These are phyloP conservation scores for Iberis pinnata DNA, from an alignment of 345 rosid genomes.

Conservation along the genomic window DNA sequence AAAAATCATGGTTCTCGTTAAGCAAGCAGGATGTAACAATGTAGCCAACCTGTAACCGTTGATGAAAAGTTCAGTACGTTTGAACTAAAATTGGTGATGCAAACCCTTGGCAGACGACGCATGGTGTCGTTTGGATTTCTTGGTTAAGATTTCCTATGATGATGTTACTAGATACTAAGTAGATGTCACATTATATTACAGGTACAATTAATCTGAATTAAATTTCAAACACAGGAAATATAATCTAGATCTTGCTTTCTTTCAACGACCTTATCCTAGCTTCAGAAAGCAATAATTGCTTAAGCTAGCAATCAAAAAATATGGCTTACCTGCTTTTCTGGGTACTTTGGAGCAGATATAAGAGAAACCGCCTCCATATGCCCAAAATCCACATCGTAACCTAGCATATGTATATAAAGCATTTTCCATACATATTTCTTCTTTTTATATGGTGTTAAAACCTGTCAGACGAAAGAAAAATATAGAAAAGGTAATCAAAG, in stretches of 20 bases:
- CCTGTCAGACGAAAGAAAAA: constrained; percentile 39
- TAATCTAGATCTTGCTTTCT: neutral
- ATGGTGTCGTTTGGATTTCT: neutral
- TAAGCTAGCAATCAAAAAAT: constrained; percentile 7
- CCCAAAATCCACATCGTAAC: constrained; percentile 98
- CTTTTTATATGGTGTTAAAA: constrained; percentile 89
- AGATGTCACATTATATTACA: constrained; percentile 2
- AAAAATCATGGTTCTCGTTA: constrained; percentile 95
- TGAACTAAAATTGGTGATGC: neutral
- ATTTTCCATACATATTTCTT: constrained; percentile 99
- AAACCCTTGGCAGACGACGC: neutral
- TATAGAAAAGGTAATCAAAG: neutral
- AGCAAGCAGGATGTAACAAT: constrained; percentile 87
- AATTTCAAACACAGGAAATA: neutral
- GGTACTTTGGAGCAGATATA: constrained; percentile 98
- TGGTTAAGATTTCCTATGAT: constrained; percentile 12
- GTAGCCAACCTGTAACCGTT: constrained; percentile 80
- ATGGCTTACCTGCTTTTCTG: constrained; percentile 79
- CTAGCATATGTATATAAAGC: constrained; percentile 94
- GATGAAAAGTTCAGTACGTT: constrained; percentile 1
- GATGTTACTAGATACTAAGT: constrained; percentile 5
- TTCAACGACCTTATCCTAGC: constrained; percentile 13
- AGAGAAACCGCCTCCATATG: constrained; percentile 99
- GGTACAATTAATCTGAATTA: neutral
- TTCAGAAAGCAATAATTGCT: neutral